These are phyloP conservation scores for Rosellinia necatrix DNA, from an alignment of 2,329 filamentous ascomycete genomes.

Conservation along the genomic window DNA sequence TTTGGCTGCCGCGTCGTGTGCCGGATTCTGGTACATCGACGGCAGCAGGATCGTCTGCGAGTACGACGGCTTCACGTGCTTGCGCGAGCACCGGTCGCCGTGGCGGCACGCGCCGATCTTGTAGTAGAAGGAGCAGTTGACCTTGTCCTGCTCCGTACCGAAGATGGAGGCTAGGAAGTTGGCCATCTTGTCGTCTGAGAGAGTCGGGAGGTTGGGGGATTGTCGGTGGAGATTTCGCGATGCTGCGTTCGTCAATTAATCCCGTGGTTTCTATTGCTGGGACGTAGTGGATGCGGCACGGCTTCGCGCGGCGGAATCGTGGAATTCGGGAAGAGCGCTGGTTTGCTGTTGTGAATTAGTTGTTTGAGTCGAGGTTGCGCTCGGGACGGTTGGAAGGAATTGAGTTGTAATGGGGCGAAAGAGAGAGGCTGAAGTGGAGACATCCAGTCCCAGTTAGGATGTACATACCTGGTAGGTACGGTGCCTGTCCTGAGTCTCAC, in stretches of 20 bases:
- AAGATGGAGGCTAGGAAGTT: slow-evolving; percentile 99
- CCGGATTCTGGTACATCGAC: slow-evolving; percentile 98
- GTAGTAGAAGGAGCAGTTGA: slow-evolving; percentile 99
- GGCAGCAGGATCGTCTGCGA: slow-evolving; percentile 96
- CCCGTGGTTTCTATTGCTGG: too few relatives aligned
- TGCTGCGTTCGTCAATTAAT: too few relatives aligned
- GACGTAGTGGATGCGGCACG: too few relatives aligned
- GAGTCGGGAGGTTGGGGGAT: background rate
- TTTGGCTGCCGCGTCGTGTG: too few relatives aligned
- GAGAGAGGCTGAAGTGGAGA: slow-evolving; percentile 24
- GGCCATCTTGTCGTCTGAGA: slow-evolving; percentile 67
- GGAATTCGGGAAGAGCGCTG: too few relatives aligned
- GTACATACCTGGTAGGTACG: background rate
- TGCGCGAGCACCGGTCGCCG: slow-evolving; percentile 96
- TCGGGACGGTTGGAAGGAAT: background rate
- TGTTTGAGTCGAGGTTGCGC: background rate
- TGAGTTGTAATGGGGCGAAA: slow-evolving; percentile 2
- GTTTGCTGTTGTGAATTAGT: background rate
- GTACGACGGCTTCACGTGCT: slow-evolving; percentile 99
- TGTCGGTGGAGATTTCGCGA: background rate
- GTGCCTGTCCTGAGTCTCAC: background rate
- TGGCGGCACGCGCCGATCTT: slow-evolving; percentile 99
- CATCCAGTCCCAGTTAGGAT: too few relatives aligned
- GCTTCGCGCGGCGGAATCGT: too few relatives aligned
- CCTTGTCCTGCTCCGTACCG: slow-evolving; percentile 98